phyloP scores from a whole-genome alignment of 2,329 filamentous ascomycete genomes.

The Tolypocladium album region DNA sequence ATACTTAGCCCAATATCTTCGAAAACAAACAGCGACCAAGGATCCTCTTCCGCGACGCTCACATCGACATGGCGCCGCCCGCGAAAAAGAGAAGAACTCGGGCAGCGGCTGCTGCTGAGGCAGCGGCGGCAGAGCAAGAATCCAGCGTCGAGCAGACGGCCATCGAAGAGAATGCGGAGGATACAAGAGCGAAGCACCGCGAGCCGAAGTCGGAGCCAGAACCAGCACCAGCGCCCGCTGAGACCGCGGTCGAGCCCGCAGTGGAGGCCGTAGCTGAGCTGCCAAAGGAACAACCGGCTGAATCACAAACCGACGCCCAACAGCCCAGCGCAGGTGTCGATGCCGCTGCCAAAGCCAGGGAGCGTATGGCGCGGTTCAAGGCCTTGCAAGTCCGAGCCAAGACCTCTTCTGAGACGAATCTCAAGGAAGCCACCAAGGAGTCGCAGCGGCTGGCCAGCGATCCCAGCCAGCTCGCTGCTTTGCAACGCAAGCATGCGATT shows the following conservation, averaged over 20 bases:
- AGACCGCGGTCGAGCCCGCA: slow-evolving; percentile 1
- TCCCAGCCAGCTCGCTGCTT: slow-evolving; percentile 61
- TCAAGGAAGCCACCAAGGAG: slow-evolving; percentile 76
- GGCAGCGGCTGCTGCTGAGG: slow-evolving; percentile 2
- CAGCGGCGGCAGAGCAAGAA: background rate
- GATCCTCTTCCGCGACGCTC: no score
- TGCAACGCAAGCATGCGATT: slow-evolving; percentile 79
- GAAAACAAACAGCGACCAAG: background rate
- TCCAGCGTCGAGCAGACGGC: background rate
- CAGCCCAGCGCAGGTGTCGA: slow-evolving; percentile 10
- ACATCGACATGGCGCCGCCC: slow-evolving; percentile 14
- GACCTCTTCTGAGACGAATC: slow-evolving; percentile 59
- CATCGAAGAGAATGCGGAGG: background rate
- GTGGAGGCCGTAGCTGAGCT: background rate
- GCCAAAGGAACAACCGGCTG: background rate
- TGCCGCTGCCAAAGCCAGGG: slow-evolving; percentile 40
- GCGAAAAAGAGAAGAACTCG: slow-evolving; percentile 16
- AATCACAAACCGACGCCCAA: slow-evolving; percentile 8
- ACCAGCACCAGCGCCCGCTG: slow-evolving; percentile 2
- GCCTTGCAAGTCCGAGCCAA: slow-evolving; percentile 74
- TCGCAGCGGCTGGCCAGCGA: slow-evolving; percentile 70
- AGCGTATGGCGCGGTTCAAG: slow-evolving; percentile 75
- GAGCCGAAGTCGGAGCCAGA: background rate
- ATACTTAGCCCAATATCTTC: background rate
- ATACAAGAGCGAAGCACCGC: background rate